phyloP scores from a whole-genome alignment of 2,329 filamentous ascomycete species.

The Penicillium sp. region DNA sequence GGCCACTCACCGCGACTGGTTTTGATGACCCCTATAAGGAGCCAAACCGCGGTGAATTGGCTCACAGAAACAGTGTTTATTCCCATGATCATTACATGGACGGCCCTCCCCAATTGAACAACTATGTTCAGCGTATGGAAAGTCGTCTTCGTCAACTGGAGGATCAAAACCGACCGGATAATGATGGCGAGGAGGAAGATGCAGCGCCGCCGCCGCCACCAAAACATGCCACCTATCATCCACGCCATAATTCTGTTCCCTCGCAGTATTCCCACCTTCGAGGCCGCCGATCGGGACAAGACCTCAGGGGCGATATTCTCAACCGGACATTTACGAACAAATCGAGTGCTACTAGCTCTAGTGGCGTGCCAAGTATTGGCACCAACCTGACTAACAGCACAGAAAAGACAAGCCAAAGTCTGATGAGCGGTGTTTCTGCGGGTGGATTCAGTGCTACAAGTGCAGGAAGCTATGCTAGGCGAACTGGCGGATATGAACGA shows the following conservation, averaged over 20 bases:
- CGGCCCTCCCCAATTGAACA: conserved; percentile 66
- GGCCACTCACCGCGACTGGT: conserved; percentile 70
- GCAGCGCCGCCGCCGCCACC: conserved; percentile 59
- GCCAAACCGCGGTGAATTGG: conserved; percentile 54
- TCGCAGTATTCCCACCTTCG: conserved; percentile 35
- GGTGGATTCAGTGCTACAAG: conserved; percentile 90
- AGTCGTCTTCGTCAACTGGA: conserved; percentile 68
- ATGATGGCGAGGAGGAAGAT: conserved; percentile 46
- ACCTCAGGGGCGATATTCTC: conserved; percentile 63
- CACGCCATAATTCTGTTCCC: conserved; percentile 41
- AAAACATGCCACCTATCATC: conserved; percentile 44
- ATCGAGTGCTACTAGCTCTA: conserved; percentile 73
- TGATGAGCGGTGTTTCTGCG: conserved; percentile 92
- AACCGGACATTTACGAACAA: conserved; percentile 82
- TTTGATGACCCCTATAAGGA: conserved; percentile 52
- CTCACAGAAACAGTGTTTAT: conserved; percentile 40
- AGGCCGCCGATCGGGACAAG: conserved; percentile 56
- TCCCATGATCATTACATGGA: conserved; percentile 40
- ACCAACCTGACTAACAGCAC: conserved; percentile 64
- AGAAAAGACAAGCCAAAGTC: conserved; percentile 70
- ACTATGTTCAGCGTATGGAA: conserved; percentile 91
- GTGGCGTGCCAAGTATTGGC: conserved; percentile 60
- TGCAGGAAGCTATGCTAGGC: conserved; percentile 83
- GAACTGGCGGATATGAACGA: conserved; percentile 42
- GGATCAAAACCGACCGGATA: conserved; percentile 40